phyloP scores from a whole-genome alignment of 1,139 yeast species.

The Yamadazyma siamensis region DNA sequence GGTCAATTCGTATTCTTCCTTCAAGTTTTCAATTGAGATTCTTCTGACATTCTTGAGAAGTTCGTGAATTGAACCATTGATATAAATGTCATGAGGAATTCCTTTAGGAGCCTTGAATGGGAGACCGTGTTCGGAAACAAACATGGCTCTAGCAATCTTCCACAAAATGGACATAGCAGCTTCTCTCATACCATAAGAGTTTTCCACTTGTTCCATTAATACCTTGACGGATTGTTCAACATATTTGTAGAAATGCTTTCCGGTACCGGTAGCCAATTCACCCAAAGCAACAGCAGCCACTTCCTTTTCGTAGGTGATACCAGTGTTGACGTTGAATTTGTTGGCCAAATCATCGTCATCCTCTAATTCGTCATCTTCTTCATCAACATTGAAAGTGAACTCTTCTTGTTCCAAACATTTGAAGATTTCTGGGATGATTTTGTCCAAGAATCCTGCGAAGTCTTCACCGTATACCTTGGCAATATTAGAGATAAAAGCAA shows the following conservation, averaged over 20 bases:
- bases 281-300: conserved; percentile 92
- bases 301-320: conserved; percentile 95
- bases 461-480: conserved; percentile 93
- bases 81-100: conserved; percentile 60
- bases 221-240: conserved; percentile 68
- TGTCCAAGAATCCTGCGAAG: conserved; percentile 80
- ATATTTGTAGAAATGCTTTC: conserved; percentile 73
- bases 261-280: conserved; percentile 85
- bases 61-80: conserved; percentile 53
- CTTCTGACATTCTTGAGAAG: conserved; percentile 67
- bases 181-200: conserved; percentile 89
- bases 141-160: conserved; percentile 75
- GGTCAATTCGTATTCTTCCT: conserved; percentile 76
- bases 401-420: conserved; percentile 83
- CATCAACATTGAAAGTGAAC: conserved; percentile 52
- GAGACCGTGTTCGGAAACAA: conserved; percentile 51
- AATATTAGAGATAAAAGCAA: conserved; percentile 90
- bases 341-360: conserved; percentile 61
- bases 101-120: conserved; percentile 66
- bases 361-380: conserved; percentile 34
- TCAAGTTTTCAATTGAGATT: conserved; percentile 59
- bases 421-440: conserved; percentile 79
- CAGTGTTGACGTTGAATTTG: conserved; percentile 84
- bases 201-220: conserved; percentile 71
- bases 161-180: conserved; percentile 80